Base-by-base conservation (phyloP, 2,329 filamentous ascomycete genomes). In the Colletotrichum eleusines region DNA sequence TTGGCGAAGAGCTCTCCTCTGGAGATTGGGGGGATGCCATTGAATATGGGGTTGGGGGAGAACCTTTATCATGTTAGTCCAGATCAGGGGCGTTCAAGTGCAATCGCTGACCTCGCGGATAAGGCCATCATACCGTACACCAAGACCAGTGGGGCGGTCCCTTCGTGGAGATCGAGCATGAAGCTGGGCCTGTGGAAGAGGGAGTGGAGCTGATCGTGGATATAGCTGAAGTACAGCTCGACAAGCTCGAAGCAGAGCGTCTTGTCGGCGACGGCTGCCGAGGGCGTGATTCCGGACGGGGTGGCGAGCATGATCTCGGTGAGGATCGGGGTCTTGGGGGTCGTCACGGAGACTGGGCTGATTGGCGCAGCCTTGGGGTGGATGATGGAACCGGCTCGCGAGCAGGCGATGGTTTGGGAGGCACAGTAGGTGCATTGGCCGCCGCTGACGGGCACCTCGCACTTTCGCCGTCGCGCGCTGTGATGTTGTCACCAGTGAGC, bases 151-250 rank as follows among this genome's bases (percentile, higher is more conserved):
- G 72, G 74, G 7, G 75, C 71, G 4, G 60, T 68, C 16, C 74
- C 76, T 23, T 76, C 69, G 28, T 72, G 61, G 6, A 77, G 66
- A 54, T 77, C 74, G 14, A 74, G 65, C 66, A 74, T 72, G 62
- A 74, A 74, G 66, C 75, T 76, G 4, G 76, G 76, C 35, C 74
- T 73, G 69, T 80, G 79, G 70, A 79, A 80, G 44, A 80, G 72
- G 9, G 76, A 76, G 71, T 80, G 78, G 14, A 78, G 77, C 64
- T 78, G 75, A 44, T 79, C 78, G 62, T 80, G 78, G 28, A 80
- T 79, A 55, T 76, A 77, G 46, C 74, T 72, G 57, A 80, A 76
- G 59, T 82, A 80, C 6, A 79, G 72, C 50, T 80, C 77, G 6
- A 79, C 76, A 28, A 77, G 69, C 64, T 77, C 75, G 50, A 71